Conservation (phyloP, 805 yeast genomes). For the Kodamaea kaohsiungensis region DNA sequence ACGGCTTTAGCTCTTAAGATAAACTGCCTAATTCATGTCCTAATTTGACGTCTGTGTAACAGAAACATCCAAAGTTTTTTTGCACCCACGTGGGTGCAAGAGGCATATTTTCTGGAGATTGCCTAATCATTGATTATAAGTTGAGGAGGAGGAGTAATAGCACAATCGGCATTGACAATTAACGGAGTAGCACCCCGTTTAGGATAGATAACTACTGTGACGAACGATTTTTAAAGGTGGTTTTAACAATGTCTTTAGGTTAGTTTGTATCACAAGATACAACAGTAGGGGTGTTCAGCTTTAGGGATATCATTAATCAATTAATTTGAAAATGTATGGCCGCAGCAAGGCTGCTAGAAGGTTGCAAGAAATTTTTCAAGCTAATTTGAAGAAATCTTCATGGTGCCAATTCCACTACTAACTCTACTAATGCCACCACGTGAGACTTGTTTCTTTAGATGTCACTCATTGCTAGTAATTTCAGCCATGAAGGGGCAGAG, state of each 20-base stretch:
- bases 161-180: background rate
- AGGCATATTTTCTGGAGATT: background rate
- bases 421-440: background rate
- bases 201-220: background rate
- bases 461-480: background rate
- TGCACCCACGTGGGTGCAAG: conserved; percentile 8
- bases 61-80: background rate
- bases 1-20: background rate
- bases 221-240: background rate
- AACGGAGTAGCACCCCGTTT: background rate
- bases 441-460: background rate
- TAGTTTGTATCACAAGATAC: background rate
- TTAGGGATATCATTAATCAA: background rate
- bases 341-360: background rate
- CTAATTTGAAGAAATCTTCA: no score
- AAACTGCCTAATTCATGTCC: background rate
- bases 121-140: background rate
- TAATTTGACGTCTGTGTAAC: background rate
- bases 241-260: background rate
- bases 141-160: background rate
- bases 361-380: background rate
- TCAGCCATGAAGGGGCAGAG: background rate
- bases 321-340: background rate
- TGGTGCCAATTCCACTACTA: background rate
- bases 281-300: background rate